phyloP scores from a whole-genome alignment of 2,329 filamentous ascomycete genomes.

The Bipolaris victoriae region DNA sequence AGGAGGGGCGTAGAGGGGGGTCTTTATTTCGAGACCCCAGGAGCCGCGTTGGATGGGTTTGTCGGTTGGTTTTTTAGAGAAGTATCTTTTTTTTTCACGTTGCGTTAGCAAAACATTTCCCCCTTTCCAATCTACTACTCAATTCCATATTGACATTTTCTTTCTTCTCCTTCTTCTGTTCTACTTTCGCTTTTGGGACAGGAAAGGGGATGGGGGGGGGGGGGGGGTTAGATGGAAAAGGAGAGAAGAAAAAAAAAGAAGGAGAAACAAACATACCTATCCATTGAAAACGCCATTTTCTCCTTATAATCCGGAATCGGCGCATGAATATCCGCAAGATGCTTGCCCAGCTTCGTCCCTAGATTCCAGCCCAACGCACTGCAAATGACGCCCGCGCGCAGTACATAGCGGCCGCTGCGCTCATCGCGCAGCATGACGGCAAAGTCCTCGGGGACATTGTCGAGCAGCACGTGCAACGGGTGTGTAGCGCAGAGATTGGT shows the following conservation, averaged over 20 bases:
- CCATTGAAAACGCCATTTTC: conserved; percentile 89
- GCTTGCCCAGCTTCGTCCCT: conserved; percentile 72
- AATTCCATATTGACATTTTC: too few species aligned
- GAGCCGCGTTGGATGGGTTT: conserved; percentile 82
- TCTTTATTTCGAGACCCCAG: conserved; percentile 79
- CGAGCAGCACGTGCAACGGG: conserved; percentile 72
- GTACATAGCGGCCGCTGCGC: conserved; percentile 71
- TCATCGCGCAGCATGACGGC: conserved; percentile 76
- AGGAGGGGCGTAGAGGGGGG: conserved; percentile 76
- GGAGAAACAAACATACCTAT: conserved; percentile 62
- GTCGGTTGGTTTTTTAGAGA: conserved; percentile 75
- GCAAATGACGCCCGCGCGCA: conserved; percentile 79
- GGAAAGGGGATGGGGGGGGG: too few species aligned
- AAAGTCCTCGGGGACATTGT: conserved; percentile 86
- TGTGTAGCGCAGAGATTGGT: conserved; percentile 66
- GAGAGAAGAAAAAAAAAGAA: not conserved
- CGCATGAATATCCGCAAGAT: conserved; percentile 73
- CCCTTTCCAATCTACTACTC: too few species aligned
- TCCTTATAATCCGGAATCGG: conserved; percentile 82
- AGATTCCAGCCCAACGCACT: conserved; percentile 83
- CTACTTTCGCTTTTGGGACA: too few species aligned
- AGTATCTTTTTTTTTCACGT: conserved; percentile 63
- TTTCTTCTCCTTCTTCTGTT: too few species aligned
- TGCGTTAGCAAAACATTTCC: too few species aligned
- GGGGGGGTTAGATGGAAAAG: too few species aligned